Percentiles rank a stretch among this genome's conserved stretches.
phyloP scores from a whole-genome alignment of 2,329 filamentous ascomycete species.

The Tetracladium maxilliforme region DNA sequence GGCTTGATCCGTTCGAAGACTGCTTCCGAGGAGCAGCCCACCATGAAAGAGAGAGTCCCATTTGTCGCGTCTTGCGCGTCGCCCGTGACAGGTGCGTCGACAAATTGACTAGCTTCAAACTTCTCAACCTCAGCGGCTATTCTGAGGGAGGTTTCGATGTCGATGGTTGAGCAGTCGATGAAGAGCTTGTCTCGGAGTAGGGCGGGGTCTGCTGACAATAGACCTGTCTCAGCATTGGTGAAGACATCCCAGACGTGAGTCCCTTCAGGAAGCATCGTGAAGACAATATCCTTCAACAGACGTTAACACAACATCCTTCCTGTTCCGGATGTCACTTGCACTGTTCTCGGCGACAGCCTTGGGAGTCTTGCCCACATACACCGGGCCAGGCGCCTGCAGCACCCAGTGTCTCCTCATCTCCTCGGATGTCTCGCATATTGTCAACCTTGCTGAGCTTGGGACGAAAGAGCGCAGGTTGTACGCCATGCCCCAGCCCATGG shows the following conservation, averaged over 20 bases:
- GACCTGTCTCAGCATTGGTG: background rate
- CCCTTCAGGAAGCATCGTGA: conserved; percentile 2
- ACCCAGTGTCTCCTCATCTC: background rate
- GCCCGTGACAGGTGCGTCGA: conserved; percentile 20
- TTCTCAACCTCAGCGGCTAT: conserved; percentile 4
- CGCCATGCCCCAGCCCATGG: conserved; percentile 2
- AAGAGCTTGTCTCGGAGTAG: conserved; percentile 5
- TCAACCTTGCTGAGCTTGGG: background rate
- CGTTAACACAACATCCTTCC: too few species aligned
- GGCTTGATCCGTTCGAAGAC: conserved; percentile 38
- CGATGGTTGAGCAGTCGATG: conserved; percentile 10
- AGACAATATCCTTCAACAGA: conserved; percentile 1
- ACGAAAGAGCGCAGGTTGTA: conserved; percentile 1
- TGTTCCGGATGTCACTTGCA: too few species aligned
- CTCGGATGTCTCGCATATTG: conserved; percentile 1
- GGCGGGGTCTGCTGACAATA: background rate
- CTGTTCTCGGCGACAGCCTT: too few species aligned
- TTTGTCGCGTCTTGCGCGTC: conserved; percentile 18
- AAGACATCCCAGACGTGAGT: conserved; percentile 1
- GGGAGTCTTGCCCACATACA: background rate
- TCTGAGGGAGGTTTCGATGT: conserved; percentile 6
- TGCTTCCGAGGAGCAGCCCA: conserved; percentile 24
- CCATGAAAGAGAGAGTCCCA: conserved; percentile 20
- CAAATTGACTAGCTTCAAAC: conserved; percentile 8
- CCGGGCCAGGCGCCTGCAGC: background rate